Evolutionary conservation across 2,329 filamentous ascomycete genomes (phyloP), one percentile per base, ranked within the genome.

Genomic region (Botrytis cinerea): DNA sequence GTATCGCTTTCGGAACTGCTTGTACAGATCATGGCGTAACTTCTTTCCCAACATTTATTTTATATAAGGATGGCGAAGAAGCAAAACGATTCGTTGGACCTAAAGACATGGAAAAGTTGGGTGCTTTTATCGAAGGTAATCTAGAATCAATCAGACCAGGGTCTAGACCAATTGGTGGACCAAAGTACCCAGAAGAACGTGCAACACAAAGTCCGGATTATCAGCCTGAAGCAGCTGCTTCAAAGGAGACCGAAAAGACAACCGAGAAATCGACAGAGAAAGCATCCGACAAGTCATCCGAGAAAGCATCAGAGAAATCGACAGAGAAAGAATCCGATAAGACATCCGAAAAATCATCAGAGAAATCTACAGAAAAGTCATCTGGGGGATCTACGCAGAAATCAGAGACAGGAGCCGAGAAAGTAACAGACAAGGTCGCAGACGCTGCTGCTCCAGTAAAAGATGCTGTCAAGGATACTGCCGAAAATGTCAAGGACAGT

Each of bases 71-170:
- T 81, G 94, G 94, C 73, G 86, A 92, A 78, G 83, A 88, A 64
- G 82, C 90, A 9, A 89, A 92, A 73, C 85, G 85, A 70, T 86
- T 92, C 72, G 85, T 85, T 25, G 95, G 94, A 48, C 86, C 86
- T 48, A 93, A 92, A 82, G 85, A 87, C 71, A 90, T 97, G 80
- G 83, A 87, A 43, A 82, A 84, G 7, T 81, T 98, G 78, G 92
- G 90, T 79, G 83, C 86, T 2, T 90, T 92, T 80, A 86, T 98
- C 38, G 96, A 98, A 83, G 86, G 89, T 74, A 88, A 88, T 14
- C 84, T 98, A 59, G 94, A 97, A 82, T 86, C 88, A 22, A 91
- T 92, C 73, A 91, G 91, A 78, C 95, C 96, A 46, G 94, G 94
- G 9, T 93, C 92, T 59, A 88, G 96, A 75, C 92, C 93, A 38